Evolutionary conservation across 1,284 basidiomycete species (phyloP).

Genomic region (Mycosarcoma maydis): DNA sequence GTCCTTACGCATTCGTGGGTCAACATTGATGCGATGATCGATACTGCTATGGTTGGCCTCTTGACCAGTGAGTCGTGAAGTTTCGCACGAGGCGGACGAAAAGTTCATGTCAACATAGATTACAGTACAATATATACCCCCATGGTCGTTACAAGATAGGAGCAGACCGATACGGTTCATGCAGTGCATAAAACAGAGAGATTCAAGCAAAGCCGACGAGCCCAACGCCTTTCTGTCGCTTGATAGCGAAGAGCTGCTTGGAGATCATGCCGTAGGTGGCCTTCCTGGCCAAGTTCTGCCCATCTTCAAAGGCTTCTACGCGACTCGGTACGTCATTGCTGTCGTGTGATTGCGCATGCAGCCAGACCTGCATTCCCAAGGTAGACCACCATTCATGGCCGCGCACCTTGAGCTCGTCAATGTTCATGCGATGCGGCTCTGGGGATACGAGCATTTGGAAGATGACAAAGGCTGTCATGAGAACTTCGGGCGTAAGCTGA

Average conservation of each 20-base stretch:
- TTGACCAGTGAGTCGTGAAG: conserved; percentile 67
- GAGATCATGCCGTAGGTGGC: conserved; percentile 63
- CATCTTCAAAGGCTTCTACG: conserved; percentile 49
- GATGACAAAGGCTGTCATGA: conserved; percentile 58
- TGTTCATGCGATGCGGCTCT: conserved; percentile 50
- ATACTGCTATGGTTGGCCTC: conserved; percentile 88
- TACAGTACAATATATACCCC: conserved; percentile 15
- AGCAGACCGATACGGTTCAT: too few relatives aligned
- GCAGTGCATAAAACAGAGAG: too few relatives aligned
- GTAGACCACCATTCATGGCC: conserved; percentile 55
- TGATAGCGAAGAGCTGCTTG: conserved; percentile 56
- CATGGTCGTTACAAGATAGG: too few relatives aligned
- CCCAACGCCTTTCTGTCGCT: conserved; percentile 41
- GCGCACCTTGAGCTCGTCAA: conserved; percentile 52
- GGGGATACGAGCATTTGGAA: conserved; percentile 50
- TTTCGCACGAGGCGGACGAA: too few relatives aligned
- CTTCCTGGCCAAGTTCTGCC: conserved; percentile 56
- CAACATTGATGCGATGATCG: conserved; percentile 90
- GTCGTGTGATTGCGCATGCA: conserved; percentile 25
- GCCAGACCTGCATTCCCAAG: conserved; percentile 43
- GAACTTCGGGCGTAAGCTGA: conserved; percentile 44
- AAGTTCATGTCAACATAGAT: too few relatives aligned
- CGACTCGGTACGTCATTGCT: conserved; percentile 21
- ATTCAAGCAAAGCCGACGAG: conserved; percentile 44
- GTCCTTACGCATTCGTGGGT: conserved; percentile 82